These are phyloP conservation scores for Candida sanyaensis DNA, from an alignment of 1,139 yeast genomes.

Conservation along the genomic window DNA sequence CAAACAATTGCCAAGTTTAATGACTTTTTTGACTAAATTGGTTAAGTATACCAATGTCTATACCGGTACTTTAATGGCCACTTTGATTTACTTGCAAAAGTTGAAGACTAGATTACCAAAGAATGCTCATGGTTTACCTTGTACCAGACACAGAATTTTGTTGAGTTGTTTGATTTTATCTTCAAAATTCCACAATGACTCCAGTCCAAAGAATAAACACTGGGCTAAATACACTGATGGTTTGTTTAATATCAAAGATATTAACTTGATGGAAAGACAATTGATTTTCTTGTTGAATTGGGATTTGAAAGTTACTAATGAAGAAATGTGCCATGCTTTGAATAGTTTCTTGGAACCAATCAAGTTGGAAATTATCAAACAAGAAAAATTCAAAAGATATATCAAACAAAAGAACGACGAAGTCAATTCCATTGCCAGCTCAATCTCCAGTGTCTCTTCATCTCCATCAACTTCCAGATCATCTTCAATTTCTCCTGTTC, in stretches of 20 bases:
- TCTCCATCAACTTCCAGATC: slow-evolving; percentile 13
- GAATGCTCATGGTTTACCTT: slow-evolving; percentile 74
- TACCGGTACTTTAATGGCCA: slow-evolving; percentile 75
- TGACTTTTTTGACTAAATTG: slow-evolving; percentile 70
- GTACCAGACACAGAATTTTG: slow-evolving; percentile 76
- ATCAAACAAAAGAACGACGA: slow-evolving; percentile 17
- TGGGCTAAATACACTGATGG: slow-evolving; percentile 82
- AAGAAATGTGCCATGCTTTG: slow-evolving; percentile 52
- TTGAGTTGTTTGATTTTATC: slow-evolving; percentile 72
- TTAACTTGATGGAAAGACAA: slow-evolving; percentile 81
- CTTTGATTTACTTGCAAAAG: slow-evolving; percentile 65
- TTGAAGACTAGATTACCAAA: slow-evolving; percentile 61
- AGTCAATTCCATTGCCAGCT: slow-evolving; percentile 8
- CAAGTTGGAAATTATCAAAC: slow-evolving; percentile 52
- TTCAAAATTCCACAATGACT: slow-evolving; percentile 74
- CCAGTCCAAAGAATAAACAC: slow-evolving; percentile 73
- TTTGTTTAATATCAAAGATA: slow-evolving; percentile 63
- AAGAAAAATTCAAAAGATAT: slow-evolving; percentile 38
- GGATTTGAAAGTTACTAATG: slow-evolving; percentile 61
- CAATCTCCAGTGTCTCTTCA: slow-evolving; percentile 2
- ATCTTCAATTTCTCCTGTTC: slow-evolving; percentile 11
- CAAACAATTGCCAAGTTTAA: slow-evolving; percentile 62
- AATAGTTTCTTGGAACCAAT: slow-evolving; percentile 63
- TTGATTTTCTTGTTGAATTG: slow-evolving; percentile 66
- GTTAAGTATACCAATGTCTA: slow-evolving; percentile 75